Base-by-base conservation (phyloP, 495 filamentous ascomycete species). In the Aspergillus biplanus region DNA sequence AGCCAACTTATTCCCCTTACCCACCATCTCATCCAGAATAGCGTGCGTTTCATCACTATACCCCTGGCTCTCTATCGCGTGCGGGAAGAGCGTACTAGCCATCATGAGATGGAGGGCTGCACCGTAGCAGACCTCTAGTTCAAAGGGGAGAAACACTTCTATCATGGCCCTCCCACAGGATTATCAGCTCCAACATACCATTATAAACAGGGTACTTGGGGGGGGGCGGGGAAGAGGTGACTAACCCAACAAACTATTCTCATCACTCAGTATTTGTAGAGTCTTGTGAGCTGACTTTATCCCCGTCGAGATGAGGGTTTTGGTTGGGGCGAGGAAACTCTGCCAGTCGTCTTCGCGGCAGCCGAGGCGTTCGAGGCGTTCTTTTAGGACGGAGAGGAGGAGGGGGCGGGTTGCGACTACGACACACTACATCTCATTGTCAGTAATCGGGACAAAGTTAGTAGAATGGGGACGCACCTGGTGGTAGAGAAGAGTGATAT, bases 141-240 rank as follows among this genome's bases (percentile, higher is more conserved):
- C 71, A 58, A 75, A 79, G 9, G 74, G 73, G 12, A 79, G 68
- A 61, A 79, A 79, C 13, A 68, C 68, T 64, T 79, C 77, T 78
- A n/a, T n/a, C n/a, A 16, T n/a, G 5, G 8, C 6, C 1, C 6
- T 5, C 18, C 16, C 5, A 8, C 7, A 12, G 7, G 12, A 7
- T 27, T 34, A 33, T 56, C n/a, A 59, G 56, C 18, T 32, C 21
- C n/a, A n/a, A n/a, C n/a, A n/a, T n/a, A n/a, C n/a, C n/a, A n/a
- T n/a, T n/a, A n/a, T n/a, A n/a, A n/a, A n/a, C n/a, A n/a, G n/a
- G n/a, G n/a, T n/a, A n/a, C n/a, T n/a, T n/a, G n/a, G n/a, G n/a
- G n/a, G n/a, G n/a, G n/a, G n/a, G n/a, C n/a, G n/a, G n/a, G n/a
- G n/a, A n/a, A n/a, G n/a, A n/a, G n/a, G n/a, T n/a, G n/a, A n/a